Evolutionary conservation across 1,284 basidiomycete species (phyloP).

Genomic region (Ganoderma lingzhi): DNA sequence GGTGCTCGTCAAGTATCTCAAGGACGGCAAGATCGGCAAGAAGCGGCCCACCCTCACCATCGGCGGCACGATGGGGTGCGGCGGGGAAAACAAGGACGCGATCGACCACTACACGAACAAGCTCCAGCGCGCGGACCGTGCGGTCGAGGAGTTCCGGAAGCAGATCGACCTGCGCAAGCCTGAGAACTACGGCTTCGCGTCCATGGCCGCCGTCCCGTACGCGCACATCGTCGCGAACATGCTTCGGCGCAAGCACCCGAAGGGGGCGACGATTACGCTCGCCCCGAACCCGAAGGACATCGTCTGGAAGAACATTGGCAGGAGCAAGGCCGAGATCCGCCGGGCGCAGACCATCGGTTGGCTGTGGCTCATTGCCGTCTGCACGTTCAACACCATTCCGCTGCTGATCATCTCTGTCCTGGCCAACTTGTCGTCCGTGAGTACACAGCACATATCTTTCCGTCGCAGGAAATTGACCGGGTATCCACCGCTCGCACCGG

Average conservation of each 20-base stretch:
- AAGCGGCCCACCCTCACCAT: constrained; percentile 79
- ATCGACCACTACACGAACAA: constrained; percentile 88
- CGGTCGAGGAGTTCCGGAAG: constrained; percentile 81
- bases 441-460: constrained; percentile 36
- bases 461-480: background rate
- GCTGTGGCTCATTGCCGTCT: constrained; percentile 76
- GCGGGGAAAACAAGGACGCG: constrained; percentile 81
- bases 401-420: constrained; percentile 82
- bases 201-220: constrained; percentile 92
- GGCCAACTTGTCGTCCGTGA: constrained; percentile 79
- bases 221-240: constrained; percentile 86
- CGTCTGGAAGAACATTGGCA: constrained; percentile 90
- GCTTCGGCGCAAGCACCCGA: constrained; percentile 72
- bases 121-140: constrained; percentile 77
- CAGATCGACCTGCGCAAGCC: constrained; percentile 81
- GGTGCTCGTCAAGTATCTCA: constrained; percentile 86
- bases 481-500: background rate
- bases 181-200: constrained; percentile 93
- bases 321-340: constrained; percentile 69
- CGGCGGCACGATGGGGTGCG: constrained; percentile 78
- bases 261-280: constrained; percentile 73
- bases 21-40: constrained; percentile 75
- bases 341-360: constrained; percentile 81
- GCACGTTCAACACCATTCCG: constrained; percentile 94
- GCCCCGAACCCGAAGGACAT: constrained; percentile 91